Base-by-base conservation (phyloP, 495 filamentous ascomycete species). In the Elasticomyces elasticus region DNA sequence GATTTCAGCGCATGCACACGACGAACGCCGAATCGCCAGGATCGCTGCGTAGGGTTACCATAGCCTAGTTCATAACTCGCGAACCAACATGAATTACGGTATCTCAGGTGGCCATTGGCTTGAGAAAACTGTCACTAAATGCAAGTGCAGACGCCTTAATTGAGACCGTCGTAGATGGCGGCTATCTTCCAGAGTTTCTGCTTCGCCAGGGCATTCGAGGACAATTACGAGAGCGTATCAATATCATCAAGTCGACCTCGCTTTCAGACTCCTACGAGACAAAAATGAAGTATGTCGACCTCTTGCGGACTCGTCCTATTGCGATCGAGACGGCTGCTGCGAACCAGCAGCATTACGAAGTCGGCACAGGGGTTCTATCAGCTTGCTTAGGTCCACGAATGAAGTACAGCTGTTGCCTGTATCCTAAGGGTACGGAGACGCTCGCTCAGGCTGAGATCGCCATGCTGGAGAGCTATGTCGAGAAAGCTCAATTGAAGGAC, bases 341-440 rank as follows among this genome's bases (percentile, higher is more conserved):
- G 19, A 85, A 84, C 64, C 60, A 75, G 50, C 79, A 84, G 70
- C 82, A 85, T 63, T 84, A 85, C 62, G 81, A 84, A 67, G 79
- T 84, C 26, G 77, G 75, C 13, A 80, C 79, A 1, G 76, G 76
- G 5, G 73, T 82, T 50, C 68, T 84, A 23, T 56, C 58, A 15
- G 74, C 71, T 31, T 75, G 70, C 51, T 67, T 86, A 5, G 82
- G 82, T 2, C 77, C 77, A 13, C 67, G 79, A 50, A 83, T 83
- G 76, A 84, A 84, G 71, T 85, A 83, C 55, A 79, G 74, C 22
- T 73, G 66, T 47, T 78, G 73, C 56, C 67, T 82, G 62, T 85
- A 83, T 65, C 72, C 73, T 10, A 75, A 68, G 50, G 78, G 76
- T 5, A 63, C 54, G 7, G 76, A 77, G 66, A 81, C 75, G 22